Conservation (phyloP, 129 eudicot genomes). For the Centaurea solstitialis region DNA sequence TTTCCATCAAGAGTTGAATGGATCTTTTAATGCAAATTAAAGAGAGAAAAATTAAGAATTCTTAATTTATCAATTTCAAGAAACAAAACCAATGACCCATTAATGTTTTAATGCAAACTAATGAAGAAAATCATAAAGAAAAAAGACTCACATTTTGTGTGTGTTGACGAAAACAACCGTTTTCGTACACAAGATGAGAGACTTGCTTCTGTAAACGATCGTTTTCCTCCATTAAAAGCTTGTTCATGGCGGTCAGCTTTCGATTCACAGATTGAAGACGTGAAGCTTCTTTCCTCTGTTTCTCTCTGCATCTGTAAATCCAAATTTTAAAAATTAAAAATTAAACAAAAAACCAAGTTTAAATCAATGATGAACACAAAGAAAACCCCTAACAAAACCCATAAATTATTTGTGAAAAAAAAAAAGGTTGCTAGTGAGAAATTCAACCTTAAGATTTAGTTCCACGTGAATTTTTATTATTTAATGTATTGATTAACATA, state of each 20-base stretch:
- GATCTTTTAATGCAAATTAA: too few relatives aligned
- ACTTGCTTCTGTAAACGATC: slow-evolving; percentile 97
- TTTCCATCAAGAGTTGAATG: too few relatives aligned
- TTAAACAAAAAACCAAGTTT: not conserved
- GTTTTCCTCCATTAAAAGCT: slow-evolving; percentile 95
- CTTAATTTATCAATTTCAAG: not conserved
- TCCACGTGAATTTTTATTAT: too few relatives aligned
- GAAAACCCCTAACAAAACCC: not conserved
- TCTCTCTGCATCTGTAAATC: slow-evolving; percentile 81
- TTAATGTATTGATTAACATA: too few relatives aligned
- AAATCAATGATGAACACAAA: not conserved
- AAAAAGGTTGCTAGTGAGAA: too few relatives aligned
- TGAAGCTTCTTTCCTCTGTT: slow-evolving; percentile 93
- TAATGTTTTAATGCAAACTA: not conserved
- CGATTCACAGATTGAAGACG: slow-evolving; percentile 91
- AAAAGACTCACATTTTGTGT: slow-evolving; percentile 60
- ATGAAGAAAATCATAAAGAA: not conserved
- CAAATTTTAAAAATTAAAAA: not conserved
- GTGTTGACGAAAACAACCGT: slow-evolving; percentile 87
- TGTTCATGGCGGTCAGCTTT: slow-evolving; percentile 94
- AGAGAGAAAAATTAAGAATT: slow-evolving; percentile 7
- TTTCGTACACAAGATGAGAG: slow-evolving; percentile 87
- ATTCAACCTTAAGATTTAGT: too few relatives aligned
- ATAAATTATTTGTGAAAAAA: too few relatives aligned
- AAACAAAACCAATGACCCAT: not conserved